Base-by-base conservation (phyloP, 2,329 filamentous ascomycete species). In the Chaetomium strumarium region DNA sequence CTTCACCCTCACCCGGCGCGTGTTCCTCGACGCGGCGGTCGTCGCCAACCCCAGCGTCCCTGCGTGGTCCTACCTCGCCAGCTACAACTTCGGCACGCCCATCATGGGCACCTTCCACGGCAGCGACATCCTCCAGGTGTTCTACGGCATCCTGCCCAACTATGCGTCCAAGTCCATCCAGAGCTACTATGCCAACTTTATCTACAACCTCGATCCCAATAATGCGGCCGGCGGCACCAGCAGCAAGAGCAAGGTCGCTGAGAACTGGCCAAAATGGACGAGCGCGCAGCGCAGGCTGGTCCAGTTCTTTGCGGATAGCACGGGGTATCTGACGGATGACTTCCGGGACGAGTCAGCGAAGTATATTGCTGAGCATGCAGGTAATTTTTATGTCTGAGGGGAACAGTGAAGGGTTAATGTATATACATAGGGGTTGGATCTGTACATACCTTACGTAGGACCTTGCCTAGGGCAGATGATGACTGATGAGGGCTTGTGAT, bases 41-140 rank as follows among this genome's bases (percentile, higher is more conserved):
- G 49, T 68, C 1, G 68, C 72, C 12, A 75, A 81, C 56, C 82
- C 83, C 0, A 60, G 68, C 31, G 80, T 90, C 0, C 81, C 83
- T 0, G 71, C 74, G 1, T 93, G 86, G 86, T 88, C 84, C 0
- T 93, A 90, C 68, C 76, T 93, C 1, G 71, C 84, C 0, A 84
- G 81, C 0, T 91, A 91, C 69, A 68, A 85, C 70, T 81, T 84
- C 64, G 84, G 84, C 10, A 85, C 82, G 0, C 84, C 88, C 0
- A 68, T 91, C 44, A 67, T 92, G 0, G 88, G 89, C 16, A 91
- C 87, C 0, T 86, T 89, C 68, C 89, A 93, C 66, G 84, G 69
- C 13, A 81, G 77, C 1, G 88, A 91, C 59, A 60, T 91, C 1
- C 59, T 88, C 3, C 80, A 86, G 64, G 77, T 87, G 0, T 89